Evolutionary conservation across 106 monocot genomes (phyloP).

Genomic region (Narthecium ossifragum): DNA sequence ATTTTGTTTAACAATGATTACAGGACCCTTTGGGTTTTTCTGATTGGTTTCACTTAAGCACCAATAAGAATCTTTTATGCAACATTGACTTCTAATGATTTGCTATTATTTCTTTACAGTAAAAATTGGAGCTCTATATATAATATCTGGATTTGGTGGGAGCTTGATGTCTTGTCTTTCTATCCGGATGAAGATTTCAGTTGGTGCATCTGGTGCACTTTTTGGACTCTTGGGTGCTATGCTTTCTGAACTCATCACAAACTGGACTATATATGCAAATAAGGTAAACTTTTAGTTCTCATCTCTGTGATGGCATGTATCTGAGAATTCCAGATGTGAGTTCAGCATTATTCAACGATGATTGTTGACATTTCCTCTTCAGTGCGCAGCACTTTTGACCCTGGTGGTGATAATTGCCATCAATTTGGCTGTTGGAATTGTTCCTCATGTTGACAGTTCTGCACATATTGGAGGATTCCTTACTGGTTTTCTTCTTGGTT

Average conservation of each 20-base stretch:
- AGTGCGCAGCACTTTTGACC: slow-evolving; percentile 36
- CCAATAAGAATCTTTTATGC: no score
- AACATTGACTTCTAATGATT: no score
- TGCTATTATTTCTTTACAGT: slow-evolving; percentile 18
- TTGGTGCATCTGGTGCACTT: slow-evolving; percentile 61
- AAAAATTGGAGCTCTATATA: slow-evolving; percentile 39
- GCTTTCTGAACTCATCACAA: slow-evolving; percentile 55
- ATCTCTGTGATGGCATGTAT: not conserved
- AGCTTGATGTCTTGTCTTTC: slow-evolving; percentile 47
- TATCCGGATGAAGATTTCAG: slow-evolving; percentile 34
- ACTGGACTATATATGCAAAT: slow-evolving; percentile 57
- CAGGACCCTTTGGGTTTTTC: not conserved
- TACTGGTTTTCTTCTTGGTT: slow-evolving; percentile 28
- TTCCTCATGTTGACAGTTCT: slow-evolving; percentile 43
- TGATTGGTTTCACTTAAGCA: no score
- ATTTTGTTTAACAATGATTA: not conserved
- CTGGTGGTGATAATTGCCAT: slow-evolving; percentile 36
- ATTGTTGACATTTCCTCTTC: not conserved
- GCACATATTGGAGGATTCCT: slow-evolving; percentile 32
- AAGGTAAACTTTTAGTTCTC: slow-evolving; percentile 21
- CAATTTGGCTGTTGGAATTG: slow-evolving; percentile 41
- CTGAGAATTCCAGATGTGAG: not conserved
- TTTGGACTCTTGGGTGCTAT: slow-evolving; percentile 49
- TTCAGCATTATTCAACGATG: not conserved
- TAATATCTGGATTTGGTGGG: slow-evolving; percentile 53